Percentiles rank a stretch among this genome's conserved stretches.
These are phyloP conservation scores for Xerocomus potaroensis DNA, from an alignment of 768 basidiomycete genomes.

Conservation along the genomic window DNA sequence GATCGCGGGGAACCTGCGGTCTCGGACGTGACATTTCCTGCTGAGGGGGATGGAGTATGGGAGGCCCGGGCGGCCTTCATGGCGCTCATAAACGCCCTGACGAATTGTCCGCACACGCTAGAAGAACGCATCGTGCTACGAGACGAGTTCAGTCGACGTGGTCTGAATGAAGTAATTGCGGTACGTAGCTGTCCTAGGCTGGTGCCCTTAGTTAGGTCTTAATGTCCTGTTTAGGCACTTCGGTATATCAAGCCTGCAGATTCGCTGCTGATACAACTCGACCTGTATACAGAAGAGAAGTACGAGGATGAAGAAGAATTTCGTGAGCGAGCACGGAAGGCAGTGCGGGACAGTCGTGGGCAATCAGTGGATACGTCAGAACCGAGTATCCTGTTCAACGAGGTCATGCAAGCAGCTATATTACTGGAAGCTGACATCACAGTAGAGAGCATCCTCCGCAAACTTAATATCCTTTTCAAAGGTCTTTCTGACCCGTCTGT, in stretches of 20 bases:
- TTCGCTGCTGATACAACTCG: constrained; percentile 70
- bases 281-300: constrained; percentile 83
- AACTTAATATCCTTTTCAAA: constrained; percentile 53
- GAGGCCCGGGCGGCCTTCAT: constrained; percentile 74
- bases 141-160: constrained; percentile 79
- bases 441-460: constrained; percentile 58
- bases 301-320: constrained; percentile 88
- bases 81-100: constrained; percentile 75
- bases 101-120: constrained; percentile 67
- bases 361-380: constrained; percentile 37
- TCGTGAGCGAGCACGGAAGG: constrained; percentile 54
- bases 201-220: neutral
- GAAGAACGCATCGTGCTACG: constrained; percentile 77
- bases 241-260: constrained; percentile 76
- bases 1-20: constrained; percentile 37
- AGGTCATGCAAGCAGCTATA: constrained; percentile 56
- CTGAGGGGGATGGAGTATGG: constrained; percentile 72
- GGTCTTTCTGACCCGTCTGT: constrained; percentile 59
- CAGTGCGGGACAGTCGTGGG: constrained; percentile 25
- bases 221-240: constrained; percentile 47
- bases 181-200: constrained; percentile 43
- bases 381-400: constrained; percentile 52
- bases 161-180: constrained; percentile 78
- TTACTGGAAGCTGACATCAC: constrained; percentile 28
- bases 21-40: constrained; percentile 33